Percentiles rank a stretch among this genome's conserved stretches.
Evolutionary conservation across 495 filamentous ascomycete species (phyloP).

Genomic region (Lasiosphaeria ovina): DNA sequence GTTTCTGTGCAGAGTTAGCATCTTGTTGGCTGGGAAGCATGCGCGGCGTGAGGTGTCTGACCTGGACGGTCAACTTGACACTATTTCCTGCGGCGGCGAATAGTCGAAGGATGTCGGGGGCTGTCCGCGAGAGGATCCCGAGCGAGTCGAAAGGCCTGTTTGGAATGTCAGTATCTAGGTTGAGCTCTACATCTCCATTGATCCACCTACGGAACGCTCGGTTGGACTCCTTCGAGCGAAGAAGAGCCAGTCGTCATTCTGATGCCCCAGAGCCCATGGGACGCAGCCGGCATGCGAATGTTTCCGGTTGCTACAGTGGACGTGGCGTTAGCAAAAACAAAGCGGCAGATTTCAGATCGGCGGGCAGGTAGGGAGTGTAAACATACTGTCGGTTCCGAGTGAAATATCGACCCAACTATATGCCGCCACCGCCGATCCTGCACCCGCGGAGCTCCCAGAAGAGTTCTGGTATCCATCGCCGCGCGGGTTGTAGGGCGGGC

Average conservation of each 20-base stretch:
- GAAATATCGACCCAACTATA: slow-evolving; percentile 9
- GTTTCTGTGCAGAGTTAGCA: background rate
- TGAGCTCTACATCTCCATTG: background rate
- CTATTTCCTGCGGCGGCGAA: background rate
- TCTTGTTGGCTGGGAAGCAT: background rate
- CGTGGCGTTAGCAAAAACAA: background rate
- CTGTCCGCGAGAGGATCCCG: background rate
- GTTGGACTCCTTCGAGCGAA: background rate
- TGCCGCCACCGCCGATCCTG: background rate
- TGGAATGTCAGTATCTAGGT: background rate
- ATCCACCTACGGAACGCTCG: background rate
- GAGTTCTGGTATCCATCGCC: slow-evolving; percentile 12
- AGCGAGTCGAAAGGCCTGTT: background rate
- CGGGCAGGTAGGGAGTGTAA: background rate
- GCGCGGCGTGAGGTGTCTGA: background rate
- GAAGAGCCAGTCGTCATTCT: background rate
- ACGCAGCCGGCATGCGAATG: slow-evolving; percentile 3
- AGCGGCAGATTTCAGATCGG: background rate
- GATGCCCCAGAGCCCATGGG: slow-evolving; percentile 1
- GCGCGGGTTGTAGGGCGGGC: slow-evolving; percentile 7
- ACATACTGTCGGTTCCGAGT: slow-evolving; percentile 10
- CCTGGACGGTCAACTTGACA: background rate
- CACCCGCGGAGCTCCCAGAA: slow-evolving; percentile 5
- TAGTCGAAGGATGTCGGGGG: background rate
- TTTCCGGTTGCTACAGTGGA: slow-evolving; percentile 2